These are phyloP conservation scores for Fusarium chaquense DNA, from an alignment of 2,329 filamentous ascomycete genomes.

Conservation along the genomic window DNA sequence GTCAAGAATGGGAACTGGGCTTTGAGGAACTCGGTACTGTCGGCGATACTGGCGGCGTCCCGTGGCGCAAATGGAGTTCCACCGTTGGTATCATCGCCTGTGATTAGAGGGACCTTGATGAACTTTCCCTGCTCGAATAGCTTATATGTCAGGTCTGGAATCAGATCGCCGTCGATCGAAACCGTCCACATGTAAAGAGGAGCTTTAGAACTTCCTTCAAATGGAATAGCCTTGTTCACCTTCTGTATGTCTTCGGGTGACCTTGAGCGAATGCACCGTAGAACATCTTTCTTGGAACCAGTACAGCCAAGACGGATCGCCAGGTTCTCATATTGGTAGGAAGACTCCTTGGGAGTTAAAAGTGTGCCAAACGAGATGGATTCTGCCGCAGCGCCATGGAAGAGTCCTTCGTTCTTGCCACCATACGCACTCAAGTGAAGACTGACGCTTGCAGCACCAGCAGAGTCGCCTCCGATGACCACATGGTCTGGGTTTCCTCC, in stretches of 20 bases:
- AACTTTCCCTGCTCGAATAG: conserved; percentile 63
- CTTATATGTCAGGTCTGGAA: conserved; percentile 63
- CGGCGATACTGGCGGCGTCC: conserved; percentile 48
- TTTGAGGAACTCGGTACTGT: conserved; percentile 52
- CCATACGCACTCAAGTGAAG: conserved; percentile 71
- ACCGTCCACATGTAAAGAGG: conserved; percentile 68
- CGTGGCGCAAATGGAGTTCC: conserved; percentile 54
- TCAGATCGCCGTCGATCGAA: conserved; percentile 65
- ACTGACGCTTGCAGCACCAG: conserved; percentile 74
- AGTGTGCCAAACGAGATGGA: conserved; percentile 65
- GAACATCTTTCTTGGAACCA: conserved; percentile 48
- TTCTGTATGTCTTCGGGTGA: conserved; percentile 57
- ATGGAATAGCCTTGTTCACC: conserved; percentile 56
- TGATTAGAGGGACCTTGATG: conserved; percentile 66
- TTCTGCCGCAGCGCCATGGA: conserved; percentile 64
- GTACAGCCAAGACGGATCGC: conserved; percentile 58
- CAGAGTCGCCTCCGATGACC: conserved; percentile 75
- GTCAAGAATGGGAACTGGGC: conserved; percentile 53
- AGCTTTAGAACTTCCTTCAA: conserved; percentile 43
- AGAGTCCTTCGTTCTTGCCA: conserved; percentile 61
- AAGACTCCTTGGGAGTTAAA: conserved; percentile 59
- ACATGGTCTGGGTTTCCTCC: conserved; percentile 77
- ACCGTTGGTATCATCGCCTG: conserved; percentile 55
- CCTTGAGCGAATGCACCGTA: conserved; percentile 61
- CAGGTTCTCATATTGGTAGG: conserved; percentile 66